phyloP scores from a whole-genome alignment of 345 rosid species.

The Lepidium aucheri region DNA sequence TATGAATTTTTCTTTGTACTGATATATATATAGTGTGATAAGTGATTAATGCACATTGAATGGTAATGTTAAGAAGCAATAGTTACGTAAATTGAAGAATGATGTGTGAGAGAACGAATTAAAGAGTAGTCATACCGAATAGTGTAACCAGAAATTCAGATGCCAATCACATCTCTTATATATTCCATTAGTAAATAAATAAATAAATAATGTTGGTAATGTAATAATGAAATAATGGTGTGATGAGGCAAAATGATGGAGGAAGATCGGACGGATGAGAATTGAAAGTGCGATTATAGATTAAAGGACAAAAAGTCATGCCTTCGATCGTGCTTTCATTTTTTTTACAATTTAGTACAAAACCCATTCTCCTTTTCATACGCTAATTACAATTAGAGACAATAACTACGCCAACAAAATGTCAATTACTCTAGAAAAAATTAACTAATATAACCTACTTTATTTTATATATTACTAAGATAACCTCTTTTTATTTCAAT shows the following conservation, averaged over 20 bases:
- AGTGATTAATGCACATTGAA: neutral
- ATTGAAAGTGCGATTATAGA: neutral
- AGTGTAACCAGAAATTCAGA: slow-evolving; percentile 23
- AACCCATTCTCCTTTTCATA: neutral
- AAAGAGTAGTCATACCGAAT: slow-evolving; percentile 19
- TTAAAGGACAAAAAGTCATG: slow-evolving; percentile 20
- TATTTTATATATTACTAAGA: too few relatives aligned
- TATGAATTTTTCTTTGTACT: neutral
- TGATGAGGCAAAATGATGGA: slow-evolving; percentile 2
- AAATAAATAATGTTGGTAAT: neutral
- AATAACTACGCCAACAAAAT: neutral
- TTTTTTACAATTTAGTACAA: neutral
- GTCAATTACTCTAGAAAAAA: neutral
- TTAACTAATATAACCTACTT: too few relatives aligned
- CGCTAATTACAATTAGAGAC: neutral
- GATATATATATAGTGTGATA: neutral
- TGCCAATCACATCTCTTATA: slow-evolving; percentile 22
- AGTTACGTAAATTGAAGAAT: neutral
- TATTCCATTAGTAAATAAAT: neutral
- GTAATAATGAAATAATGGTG: slow-evolving; percentile 11
- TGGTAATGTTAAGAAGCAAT: neutral
- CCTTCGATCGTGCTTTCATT: slow-evolving; percentile 22
- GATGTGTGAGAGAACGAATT: slow-evolving; percentile 1
- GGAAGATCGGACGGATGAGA: slow-evolving; percentile 15
- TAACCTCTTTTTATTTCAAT: too few relatives aligned